Evolutionary conservation across 176 grass and related monocot species (phyloP).

Genomic region (Musa beccarii): DNA sequence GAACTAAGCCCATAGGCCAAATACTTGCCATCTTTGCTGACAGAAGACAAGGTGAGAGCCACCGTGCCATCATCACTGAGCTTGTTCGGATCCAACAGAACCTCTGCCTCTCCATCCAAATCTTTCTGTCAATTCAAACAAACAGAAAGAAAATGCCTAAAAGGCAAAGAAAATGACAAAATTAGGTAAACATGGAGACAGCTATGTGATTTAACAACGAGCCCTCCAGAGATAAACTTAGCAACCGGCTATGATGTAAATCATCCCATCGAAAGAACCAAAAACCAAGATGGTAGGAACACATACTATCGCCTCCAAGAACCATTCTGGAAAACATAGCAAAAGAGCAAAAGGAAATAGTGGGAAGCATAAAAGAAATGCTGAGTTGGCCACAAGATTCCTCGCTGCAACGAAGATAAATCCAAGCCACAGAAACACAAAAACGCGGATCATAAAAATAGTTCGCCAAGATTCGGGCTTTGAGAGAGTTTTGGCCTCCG

Average conservation of each 20-base stretch:
- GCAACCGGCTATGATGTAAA: neutral
- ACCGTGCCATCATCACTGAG: conserved; percentile 77
- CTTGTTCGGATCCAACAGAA: conserved; percentile 78
- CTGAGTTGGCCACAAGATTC: neutral
- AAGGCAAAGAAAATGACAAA: neutral
- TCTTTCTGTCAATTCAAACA: conserved; percentile 33
- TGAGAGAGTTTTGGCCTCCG: neutral
- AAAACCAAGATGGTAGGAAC: too few relatives aligned
- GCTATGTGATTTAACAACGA: too few relatives aligned
- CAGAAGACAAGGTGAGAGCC: conserved; percentile 47
- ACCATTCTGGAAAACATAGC: too few relatives aligned
- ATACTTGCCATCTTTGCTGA: conserved; percentile 78
- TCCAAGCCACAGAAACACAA: neutral
- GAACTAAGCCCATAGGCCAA: conserved; percentile 73
- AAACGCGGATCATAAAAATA: too few relatives aligned
- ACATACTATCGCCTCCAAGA: too few relatives aligned
- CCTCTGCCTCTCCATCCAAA: conserved; percentile 48
- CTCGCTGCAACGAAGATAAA: neutral
- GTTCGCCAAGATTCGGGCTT: too few relatives aligned
- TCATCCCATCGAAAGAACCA: neutral
- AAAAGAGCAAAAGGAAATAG: neutral
- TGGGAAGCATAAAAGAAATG: neutral
- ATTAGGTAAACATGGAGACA: neutral
- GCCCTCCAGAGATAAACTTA: too few relatives aligned
- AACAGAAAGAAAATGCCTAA: neutral